Evolutionary conservation across 805 yeast species (phyloP), one percentile per base, ranked within the genome.

Genomic region (Metschnikowia picachoensis): DNA sequence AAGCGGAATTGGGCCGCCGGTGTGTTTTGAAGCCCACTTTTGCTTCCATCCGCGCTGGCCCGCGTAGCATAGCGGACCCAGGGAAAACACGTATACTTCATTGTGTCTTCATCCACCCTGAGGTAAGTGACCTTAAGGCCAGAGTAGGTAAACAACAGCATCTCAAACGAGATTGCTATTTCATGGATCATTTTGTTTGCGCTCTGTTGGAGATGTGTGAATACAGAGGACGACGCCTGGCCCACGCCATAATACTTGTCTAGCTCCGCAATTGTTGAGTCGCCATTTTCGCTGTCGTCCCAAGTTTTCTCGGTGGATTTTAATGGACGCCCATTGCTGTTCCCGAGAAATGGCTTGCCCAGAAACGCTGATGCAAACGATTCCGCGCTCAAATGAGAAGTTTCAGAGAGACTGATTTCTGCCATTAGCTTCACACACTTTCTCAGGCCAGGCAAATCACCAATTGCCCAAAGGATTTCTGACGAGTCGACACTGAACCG

Each of bases 381-480:
- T 7, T 37, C 41, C 13, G 39, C 30, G 31, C 33, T 27, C 35
- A 43, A 39, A 39, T 44, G 41, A 11, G 12, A 20, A 16, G 44
- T 29, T 10, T 30, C n/a, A 35, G 39, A 35, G 4, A 54, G 42
- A 2, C 30, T 30, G 15, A 79, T 68, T 49, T 79, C 84, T 0
- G 82, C 77, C 65, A 74, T 76, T 86, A 85, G 78, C 17, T 77
- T 66, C 31, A 74, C 73, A 58, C 51, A 37, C 35, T 71, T 64
- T 41, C 77, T 79, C 34, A 56, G 47, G 2, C 96, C 96, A 15
- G 79, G 80, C 45, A 88, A 64, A 16, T 82, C 72, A 4, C 77
- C 80, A 14, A 90, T 74, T 37, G 76, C 76, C 97, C 97, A 91
- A 1, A 83, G 62, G 2, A 91, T 65, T 44, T 79, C 80, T 30